Evolutionary conservation across 129 eudicot species (phyloP).

Genomic region (Artemisia argyi): DNA sequence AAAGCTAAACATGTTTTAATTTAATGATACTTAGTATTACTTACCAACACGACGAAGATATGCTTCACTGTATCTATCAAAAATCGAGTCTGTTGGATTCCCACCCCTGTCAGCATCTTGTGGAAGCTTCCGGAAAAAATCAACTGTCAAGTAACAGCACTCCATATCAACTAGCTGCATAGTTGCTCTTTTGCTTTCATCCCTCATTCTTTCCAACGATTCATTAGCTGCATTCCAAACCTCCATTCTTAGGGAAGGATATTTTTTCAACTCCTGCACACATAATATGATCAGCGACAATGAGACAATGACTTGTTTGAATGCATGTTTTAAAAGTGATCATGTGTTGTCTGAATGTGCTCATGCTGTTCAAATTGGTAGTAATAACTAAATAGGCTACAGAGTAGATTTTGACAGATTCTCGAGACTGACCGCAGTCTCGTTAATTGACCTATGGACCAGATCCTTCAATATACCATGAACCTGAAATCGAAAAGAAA

Average conservation of each 20-base stretch:
- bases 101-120: conserved; percentile 11
- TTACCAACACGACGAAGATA: conserved; percentile 12
- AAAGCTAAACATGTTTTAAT: not conserved
- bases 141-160: conserved; percentile 12
- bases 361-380: no score
- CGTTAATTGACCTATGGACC: not conserved
- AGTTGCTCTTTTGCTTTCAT: conserved; percentile 10
- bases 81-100: conserved; percentile 2
- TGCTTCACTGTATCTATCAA: conserved; percentile 10
- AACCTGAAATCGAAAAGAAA: not conserved
- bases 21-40: not conserved
- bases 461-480: conserved; percentile 12
- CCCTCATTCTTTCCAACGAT: not conserved
- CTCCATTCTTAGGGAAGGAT: conserved; percentile 13
- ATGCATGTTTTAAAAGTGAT: no score
- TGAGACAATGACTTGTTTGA: not conserved
- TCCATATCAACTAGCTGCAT: conserved; percentile 8
- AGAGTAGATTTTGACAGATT: no score
- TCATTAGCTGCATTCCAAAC: not conserved
- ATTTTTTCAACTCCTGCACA: not conserved
- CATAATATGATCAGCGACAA: not conserved
- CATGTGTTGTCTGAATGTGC: no score
- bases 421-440: not conserved
- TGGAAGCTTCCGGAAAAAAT: conserved; percentile 13
- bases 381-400: no score